Base-by-base conservation (phyloP, 106 monocot species). In the Agapanthus africanus region DNA sequence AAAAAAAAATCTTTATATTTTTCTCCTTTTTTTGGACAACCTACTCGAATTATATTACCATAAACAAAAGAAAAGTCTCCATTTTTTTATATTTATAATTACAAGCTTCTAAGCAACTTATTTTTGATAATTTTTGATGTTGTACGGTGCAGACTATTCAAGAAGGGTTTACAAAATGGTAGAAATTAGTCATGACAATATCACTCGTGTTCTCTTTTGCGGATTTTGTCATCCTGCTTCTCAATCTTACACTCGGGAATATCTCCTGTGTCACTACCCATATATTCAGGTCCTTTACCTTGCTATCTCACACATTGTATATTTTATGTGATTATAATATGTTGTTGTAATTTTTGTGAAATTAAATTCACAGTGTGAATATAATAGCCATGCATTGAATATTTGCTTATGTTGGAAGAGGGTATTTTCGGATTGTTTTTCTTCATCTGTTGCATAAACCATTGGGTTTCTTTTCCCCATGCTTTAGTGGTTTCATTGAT, bases 171-270 rank as follows among this genome's bases (percentile, higher is more conserved):
- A 54, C 37, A 54, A 34, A 70, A 75, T 61, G 73, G 71, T 26
- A 34, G 61, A 74, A 36, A 68, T 50, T 37, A 50, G 73, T 47
- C 37, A 54, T 25, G 59, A 76, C 5, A 25, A 61, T 28, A 21
- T 83, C 31, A 85, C 82, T 6, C 75, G 82, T 27, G 88, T 91
- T 32, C 71, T 91, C 52, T 91, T 91, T 54, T 91, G 91, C 50
- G 84, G 91, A 4, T 68, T 31, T 67, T 14, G 68, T 63, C 88
- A 32, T 36, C 80, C 88, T 46, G 57, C 80, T 35, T 84, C 91
- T 47, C 67, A 85, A 3, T 76, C n/a, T 51, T 91, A 85, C 54
- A 88, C 91, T 47, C 76, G 69, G 37, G 82, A 91, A 67, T 91
- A 88, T 65, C 67, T 91, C 66, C 41, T 78, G 60, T 63, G 40